Evolutionary conservation across 805 yeast species (phyloP), one percentile per base, ranked within the genome.

Genomic region (Tetrapisispora fleetii): DNA sequence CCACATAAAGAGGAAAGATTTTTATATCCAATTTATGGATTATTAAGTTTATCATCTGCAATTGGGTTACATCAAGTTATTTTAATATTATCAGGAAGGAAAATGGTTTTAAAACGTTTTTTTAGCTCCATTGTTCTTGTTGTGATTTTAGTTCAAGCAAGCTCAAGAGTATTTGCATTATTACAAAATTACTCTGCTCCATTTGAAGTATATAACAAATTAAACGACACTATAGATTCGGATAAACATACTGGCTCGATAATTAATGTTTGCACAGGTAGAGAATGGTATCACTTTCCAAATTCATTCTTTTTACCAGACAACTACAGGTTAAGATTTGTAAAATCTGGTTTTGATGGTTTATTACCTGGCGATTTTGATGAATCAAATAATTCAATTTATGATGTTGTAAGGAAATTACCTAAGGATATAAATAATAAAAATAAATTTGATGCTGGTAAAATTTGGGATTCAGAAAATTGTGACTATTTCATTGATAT

Each of bases 1-100:
- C 93, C 96, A 4, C 97, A 90, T 63, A 90, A 90, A 63, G 97
- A 90, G 62, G 98, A 91, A 64, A 73, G 97, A 52, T 91, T 91
- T 62, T 63, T 91, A 54, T 91, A 88, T 58, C 95, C 95, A 16
- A 73, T 86, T 0, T 91, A 90, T 61, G 83, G 89, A 13, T 70
- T 83, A 46, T 71, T 91, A 21, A 67, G 78, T 3, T 54, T 85
- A 19, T 72, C 79, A 41, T 89, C 87, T 3, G 77, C 91, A 0
- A 56, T 83, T 4, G 67, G 77, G 3, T 58, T 68, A 8, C 64
- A 50, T 32, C 58, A 57, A 37, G 33, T 52, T 8, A 46, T 58
- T 40, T 51, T 54, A 14, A 28, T 47, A 4, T 51, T 57, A 13
- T 13, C 21, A 24, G 16, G 21, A 14, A 49, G 47, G 14, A 41